A percentile compares a stretch with the other conserved stretches of the same genome.
phyloP scores from a whole-genome alignment of 2,329 filamentous ascomycete species.

The Bretziella fagacearum region DNA sequence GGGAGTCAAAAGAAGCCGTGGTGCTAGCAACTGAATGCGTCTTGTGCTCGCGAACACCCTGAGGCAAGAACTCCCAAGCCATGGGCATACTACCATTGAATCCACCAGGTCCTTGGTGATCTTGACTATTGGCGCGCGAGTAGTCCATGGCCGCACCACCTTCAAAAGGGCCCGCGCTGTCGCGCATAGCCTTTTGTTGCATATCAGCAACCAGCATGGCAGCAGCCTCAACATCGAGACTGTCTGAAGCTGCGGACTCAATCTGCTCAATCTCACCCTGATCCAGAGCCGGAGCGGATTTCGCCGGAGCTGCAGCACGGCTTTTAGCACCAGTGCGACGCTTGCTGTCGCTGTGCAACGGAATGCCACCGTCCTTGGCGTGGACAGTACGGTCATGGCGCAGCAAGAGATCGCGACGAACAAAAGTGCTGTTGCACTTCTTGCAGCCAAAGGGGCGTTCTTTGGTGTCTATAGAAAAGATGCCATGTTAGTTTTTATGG shows the following conservation, averaged over 20 bases:
- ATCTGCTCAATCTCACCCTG: slow-evolving; percentile 80
- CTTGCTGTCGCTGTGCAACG: slow-evolving; percentile 87
- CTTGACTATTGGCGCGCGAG: slow-evolving; percentile 47
- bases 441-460: slow-evolving; percentile 96
- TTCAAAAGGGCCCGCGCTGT: slow-evolving; percentile 38
- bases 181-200: slow-evolving; percentile 72
- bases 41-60: slow-evolving; percentile 49
- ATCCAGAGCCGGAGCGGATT: slow-evolving; percentile 66
- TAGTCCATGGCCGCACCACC: slow-evolving; percentile 46
- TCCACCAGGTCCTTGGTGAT: slow-evolving; percentile 57
- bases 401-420: slow-evolving; percentile 86
- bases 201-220: slow-evolving; percentile 98
- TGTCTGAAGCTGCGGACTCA: slow-evolving; percentile 57
- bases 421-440: slow-evolving; percentile 97
- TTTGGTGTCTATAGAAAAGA: slow-evolving; percentile 60
- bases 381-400: slow-evolving; percentile 97
- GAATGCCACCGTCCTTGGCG: slow-evolving; percentile 90
- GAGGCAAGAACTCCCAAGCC: slow-evolving; percentile 71
- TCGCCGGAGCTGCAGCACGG: slow-evolving; percentile 44
- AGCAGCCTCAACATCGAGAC: slow-evolving; percentile 87
- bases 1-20: slow-evolving; percentile 50
- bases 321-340: slow-evolving; percentile 58
- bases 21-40: slow-evolving; percentile 54
- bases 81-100: slow-evolving; percentile 61
- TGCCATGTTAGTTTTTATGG: slow-evolving; percentile 14